These are phyloP conservation scores for Penicillium sp. DNA, from an alignment of 2,329 filamentous ascomycete genomes.

Conservation along the genomic window DNA sequence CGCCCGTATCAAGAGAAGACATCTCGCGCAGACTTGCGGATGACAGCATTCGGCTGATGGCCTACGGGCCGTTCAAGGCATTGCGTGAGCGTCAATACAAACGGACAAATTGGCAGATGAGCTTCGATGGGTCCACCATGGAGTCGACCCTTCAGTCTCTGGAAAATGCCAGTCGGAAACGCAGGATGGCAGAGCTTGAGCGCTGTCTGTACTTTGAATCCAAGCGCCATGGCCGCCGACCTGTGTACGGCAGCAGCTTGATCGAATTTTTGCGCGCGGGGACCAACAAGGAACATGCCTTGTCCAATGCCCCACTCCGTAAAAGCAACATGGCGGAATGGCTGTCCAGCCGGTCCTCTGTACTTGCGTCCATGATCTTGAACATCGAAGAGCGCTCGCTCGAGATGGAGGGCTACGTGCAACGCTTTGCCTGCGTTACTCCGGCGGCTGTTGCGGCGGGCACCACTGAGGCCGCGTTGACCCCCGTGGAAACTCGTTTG, in stretches of 20 bases:
- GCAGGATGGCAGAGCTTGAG: constrained; percentile 70
- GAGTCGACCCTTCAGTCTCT: constrained; percentile 65
- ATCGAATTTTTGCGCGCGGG: constrained; percentile 67
- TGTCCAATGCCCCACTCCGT: constrained; percentile 55
- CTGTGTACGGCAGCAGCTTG: constrained; percentile 75
- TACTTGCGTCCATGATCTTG: constrained; percentile 56
- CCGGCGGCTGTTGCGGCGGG: constrained; percentile 81
- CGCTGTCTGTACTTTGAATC: constrained; percentile 75
- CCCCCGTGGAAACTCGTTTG: constrained; percentile 52
- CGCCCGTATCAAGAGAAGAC: constrained; percentile 64
- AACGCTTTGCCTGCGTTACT: constrained; percentile 87
- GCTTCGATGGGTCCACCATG: constrained; percentile 61
- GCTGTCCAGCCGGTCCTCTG: constrained; percentile 63
- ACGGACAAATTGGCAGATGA: constrained; percentile 49
- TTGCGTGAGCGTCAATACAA: constrained; percentile 65
- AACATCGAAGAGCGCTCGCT: constrained; percentile 68
- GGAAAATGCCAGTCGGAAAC: constrained; percentile 64
- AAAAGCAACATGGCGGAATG: constrained; percentile 63
- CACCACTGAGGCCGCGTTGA: constrained; percentile 62
- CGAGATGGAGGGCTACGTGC: constrained; percentile 66
- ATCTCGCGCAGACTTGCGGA: constrained; percentile 50
- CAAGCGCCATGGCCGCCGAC: constrained; percentile 70
- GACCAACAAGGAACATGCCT: constrained; percentile 52
- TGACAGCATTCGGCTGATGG: constrained; percentile 60
- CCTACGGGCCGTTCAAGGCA: constrained; percentile 62